Conservation (phyloP, 139 green algal species). For the Microglena sp. region DNA sequence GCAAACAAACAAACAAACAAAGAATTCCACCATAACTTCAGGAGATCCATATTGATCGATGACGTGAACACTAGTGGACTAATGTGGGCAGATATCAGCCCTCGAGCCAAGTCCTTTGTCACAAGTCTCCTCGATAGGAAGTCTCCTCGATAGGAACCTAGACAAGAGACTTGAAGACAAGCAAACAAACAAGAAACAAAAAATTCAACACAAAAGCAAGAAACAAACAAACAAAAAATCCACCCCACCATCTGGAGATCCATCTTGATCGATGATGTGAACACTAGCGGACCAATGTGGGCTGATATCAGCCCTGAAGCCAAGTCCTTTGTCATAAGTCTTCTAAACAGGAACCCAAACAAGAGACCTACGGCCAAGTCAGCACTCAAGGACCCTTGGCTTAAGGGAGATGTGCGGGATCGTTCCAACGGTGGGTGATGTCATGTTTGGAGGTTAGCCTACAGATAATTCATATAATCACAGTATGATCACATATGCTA, state of each 20-base stretch:
- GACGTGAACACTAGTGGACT: conserved; percentile 25
- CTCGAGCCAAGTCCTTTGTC: conserved; percentile 78
- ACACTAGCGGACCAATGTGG: conserved; percentile 50
- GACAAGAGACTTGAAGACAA: conserved; percentile 53
- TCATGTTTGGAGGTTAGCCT: too few relatives aligned
- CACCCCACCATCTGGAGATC: conserved; percentile 13
- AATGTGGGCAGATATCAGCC: conserved; percentile 63
- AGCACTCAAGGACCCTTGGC: conserved; percentile 23
- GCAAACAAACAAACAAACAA: too few relatives aligned
- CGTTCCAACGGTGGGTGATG: conserved; percentile 20
- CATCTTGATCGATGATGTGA: conserved; percentile 23
- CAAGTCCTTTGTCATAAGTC: conserved; percentile 64
- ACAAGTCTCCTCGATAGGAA: conserved; percentile 48
- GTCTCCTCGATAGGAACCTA: too few relatives aligned
- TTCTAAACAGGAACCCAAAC: conserved; percentile 64
- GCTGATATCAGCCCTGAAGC: conserved; percentile 57
- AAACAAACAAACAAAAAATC: too few relatives aligned
- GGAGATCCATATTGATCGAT: conserved; percentile 27
- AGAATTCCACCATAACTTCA: too few relatives aligned
- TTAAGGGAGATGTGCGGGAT: conserved; percentile 18
- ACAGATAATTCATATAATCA: too few relatives aligned
- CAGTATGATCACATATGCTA: too few relatives aligned
- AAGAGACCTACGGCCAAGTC: conserved; percentile 55
- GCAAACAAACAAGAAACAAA: too few relatives aligned
- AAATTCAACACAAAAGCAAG: too few relatives aligned